phyloP scores from a whole-genome alignment of 1,284 basidiomycete genomes.

The Paramarasmius palmivorus region DNA sequence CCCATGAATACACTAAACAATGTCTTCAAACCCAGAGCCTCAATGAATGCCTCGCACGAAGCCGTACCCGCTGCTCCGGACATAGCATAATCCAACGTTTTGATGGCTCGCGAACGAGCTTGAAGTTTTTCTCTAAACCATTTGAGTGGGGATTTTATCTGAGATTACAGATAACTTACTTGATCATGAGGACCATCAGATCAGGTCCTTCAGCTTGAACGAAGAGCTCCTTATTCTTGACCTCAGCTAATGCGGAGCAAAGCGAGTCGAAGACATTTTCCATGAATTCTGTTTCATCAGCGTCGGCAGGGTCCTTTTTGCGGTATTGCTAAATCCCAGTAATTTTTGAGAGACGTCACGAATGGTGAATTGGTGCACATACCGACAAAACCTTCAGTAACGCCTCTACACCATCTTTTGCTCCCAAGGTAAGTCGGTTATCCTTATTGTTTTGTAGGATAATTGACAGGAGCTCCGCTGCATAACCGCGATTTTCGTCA shows the following conservation, averaged over 20 bases:
- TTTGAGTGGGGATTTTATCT: constrained; percentile 13
- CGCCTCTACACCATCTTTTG: constrained; percentile 78
- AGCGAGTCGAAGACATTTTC: constrained; percentile 93
- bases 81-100: constrained; percentile 89
- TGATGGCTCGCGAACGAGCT: constrained; percentile 81
- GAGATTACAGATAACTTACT: constrained; percentile 48
- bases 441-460: constrained; percentile 73
- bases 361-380: constrained; percentile 30
- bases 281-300: constrained; percentile 96
- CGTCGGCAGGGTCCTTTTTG: constrained; percentile 76
- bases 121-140: constrained; percentile 75
- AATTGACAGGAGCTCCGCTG: constrained; percentile 88
- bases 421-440: constrained; percentile 67
- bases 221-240: constrained; percentile 80
- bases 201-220: constrained; percentile 92
- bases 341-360: constrained; percentile 6
- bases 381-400: constrained; percentile 83
- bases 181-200: constrained; percentile 96
- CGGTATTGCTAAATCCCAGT: constrained; percentile 73
- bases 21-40: constrained; percentile 84
- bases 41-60: constrained; percentile 87
- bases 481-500: constrained; percentile 86
- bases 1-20: constrained; percentile 93
- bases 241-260: constrained; percentile 79
- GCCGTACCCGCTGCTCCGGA: constrained; percentile 76